Percentiles rank a stretch among this genome's conserved stretches.
Conservation (phyloP, 768 basidiomycete species). For the Sporobolomyces pararoseus region DNA sequence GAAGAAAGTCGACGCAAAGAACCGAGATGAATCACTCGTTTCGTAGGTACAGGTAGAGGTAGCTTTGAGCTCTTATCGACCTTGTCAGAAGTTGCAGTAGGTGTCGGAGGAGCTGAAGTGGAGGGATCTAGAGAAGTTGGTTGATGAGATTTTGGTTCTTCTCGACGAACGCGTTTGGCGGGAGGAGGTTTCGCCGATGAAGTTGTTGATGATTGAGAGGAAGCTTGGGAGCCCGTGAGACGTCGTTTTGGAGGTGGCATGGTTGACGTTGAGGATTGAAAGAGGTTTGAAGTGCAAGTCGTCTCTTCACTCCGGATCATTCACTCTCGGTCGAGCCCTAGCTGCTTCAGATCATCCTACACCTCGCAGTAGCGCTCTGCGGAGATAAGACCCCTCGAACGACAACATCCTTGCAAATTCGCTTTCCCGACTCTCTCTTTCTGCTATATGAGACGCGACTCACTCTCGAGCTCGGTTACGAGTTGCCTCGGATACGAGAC, state of each 20-base stretch:
- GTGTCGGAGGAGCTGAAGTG: neutral
- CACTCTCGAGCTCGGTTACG: too few relatives aligned
- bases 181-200: neutral
- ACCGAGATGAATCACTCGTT: conserved; percentile 14
- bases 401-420: too few relatives aligned
- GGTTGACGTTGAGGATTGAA: neutral
- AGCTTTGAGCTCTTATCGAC: neutral
- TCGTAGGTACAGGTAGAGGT: neutral
- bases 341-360: too few relatives aligned
- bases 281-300: neutral
- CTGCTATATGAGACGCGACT: too few relatives aligned
- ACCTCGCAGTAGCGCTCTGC: too few relatives aligned
- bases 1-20: conserved; percentile 29
- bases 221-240: neutral
- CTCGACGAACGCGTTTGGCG: conserved; percentile 5
- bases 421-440: too few relatives aligned
- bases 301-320: neutral
- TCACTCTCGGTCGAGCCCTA: neutral
- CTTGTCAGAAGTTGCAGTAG: neutral
- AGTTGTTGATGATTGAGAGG: neutral
- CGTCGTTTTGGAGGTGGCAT: conserved; percentile 8
- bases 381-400: too few relatives aligned
- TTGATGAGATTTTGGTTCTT: neutral
- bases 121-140: neutral
- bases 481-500: too few relatives aligned